Evolutionary conservation across 495 filamentous ascomycete species (phyloP).

Genomic region (Penicillium macrosclerotiorum): DNA sequence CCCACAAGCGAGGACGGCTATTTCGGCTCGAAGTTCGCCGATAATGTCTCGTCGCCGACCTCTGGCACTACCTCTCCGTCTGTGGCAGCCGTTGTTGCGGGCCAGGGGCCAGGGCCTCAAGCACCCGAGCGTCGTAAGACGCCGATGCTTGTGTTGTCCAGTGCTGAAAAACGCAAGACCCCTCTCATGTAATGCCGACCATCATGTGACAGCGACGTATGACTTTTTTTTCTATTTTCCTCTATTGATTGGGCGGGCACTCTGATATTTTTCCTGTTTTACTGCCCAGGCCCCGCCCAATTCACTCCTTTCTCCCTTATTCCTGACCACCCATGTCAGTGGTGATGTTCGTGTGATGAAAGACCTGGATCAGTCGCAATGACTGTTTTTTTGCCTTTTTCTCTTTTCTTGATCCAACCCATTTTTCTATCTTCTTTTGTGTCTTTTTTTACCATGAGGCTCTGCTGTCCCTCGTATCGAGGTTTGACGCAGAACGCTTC

Average conservation of each 20-base stretch:
- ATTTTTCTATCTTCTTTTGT: conserved; percentile 2
- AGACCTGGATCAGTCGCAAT: conserved; percentile 25
- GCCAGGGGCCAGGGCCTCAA: conserved; percentile 42
- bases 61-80: conserved; percentile 37
- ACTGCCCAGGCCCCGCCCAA: conserved; percentile 2
- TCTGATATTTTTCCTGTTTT: background rate
- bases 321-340: conserved; percentile 10
- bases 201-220: conserved; percentile 45
- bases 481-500: background rate
- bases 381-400: conserved; percentile 18
- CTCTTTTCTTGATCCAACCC: conserved; percentile 8
- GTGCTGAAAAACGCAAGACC: conserved; percentile 88
- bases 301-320: conserved; percentile 18
- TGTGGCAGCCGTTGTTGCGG: conserved; percentile 47
- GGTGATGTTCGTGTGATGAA: conserved; percentile 22
- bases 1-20: conserved; percentile 61
- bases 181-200: conserved; percentile 52
- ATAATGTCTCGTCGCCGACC: conserved; percentile 32
- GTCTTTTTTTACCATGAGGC: background rate
- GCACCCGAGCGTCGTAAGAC: conserved; percentile 71
- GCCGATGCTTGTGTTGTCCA: conserved; percentile 81
- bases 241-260: conserved; percentile 7
- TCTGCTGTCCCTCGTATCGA: background rate
- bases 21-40: conserved; percentile 52
- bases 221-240: conserved; percentile 13